Conservation (phyloP, 2,329 filamentous ascomycete genomes). For the Lasiodiplodia gonubiensis region DNA sequence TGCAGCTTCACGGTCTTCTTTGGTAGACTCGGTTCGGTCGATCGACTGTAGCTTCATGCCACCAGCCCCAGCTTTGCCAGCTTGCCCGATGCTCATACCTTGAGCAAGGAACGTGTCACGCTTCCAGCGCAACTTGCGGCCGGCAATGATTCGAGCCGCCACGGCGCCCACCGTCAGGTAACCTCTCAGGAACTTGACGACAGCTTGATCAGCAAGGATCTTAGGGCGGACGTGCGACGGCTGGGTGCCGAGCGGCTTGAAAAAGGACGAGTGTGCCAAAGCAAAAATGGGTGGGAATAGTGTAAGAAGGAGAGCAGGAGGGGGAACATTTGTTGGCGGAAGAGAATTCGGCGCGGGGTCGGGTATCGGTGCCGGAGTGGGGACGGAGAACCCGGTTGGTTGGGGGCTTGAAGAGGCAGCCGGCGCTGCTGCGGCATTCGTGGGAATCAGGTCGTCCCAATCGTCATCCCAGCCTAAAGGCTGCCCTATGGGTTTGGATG, state of each 20-base stretch:
- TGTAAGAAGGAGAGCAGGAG: constrained; percentile 80
- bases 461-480: constrained; percentile 35
- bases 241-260: constrained; percentile 68
- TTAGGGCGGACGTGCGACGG: constrained; percentile 64
- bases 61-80: constrained; percentile 73
- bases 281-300: constrained; percentile 75
- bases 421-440: constrained; percentile 18
- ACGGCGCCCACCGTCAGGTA: constrained; percentile 70
- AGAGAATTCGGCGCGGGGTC: constrained; percentile 40
- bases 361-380: constrained; percentile 4
- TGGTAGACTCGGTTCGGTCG: constrained; percentile 79
- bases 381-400: background rate
- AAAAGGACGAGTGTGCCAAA: constrained; percentile 67
- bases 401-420: constrained; percentile 8
- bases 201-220: constrained; percentile 67
- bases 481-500: constrained; percentile 1
- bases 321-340: constrained; percentile 86
- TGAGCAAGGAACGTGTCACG: constrained; percentile 83
- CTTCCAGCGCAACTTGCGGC: constrained; percentile 87
- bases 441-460: constrained; percentile 46
- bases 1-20: constrained; percentile 83
- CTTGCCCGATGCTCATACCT: constrained; percentile 82
- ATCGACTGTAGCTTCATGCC: constrained; percentile 91
- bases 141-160: constrained; percentile 80
- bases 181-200: constrained; percentile 66